A percentile compares a stretch with the other conserved stretches of the same genome.
phyloP scores from a whole-genome alignment of 306 rosid genomes.

The Quercus cerris region DNA sequence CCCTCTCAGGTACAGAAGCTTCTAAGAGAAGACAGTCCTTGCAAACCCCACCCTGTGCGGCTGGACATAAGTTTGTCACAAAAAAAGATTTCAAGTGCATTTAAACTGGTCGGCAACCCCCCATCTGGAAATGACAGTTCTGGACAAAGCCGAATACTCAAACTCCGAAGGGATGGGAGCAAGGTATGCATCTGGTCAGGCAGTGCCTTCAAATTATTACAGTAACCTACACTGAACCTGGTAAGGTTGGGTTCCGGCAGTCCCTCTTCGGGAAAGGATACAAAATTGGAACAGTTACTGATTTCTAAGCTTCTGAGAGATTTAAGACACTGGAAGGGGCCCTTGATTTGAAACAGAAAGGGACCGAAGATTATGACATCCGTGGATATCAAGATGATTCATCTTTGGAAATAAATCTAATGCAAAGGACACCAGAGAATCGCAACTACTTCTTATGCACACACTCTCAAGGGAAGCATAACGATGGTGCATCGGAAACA shows the following conservation, averaged over 20 bases:
- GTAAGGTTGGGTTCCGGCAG: constrained; percentile 7
- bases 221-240: neutral
- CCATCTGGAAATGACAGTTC: constrained; percentile 7
- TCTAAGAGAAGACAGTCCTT: neutral
- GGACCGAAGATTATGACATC: constrained; percentile 11
- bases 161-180: neutral
- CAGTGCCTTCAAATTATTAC: neutral
- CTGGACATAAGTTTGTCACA: neutral
- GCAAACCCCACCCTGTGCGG: neutral
- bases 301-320: neutral
- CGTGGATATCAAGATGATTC: accelerated
- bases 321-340: neutral
- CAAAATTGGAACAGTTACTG: neutral
- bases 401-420: constrained; percentile 21
- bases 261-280: constrained; percentile 20
- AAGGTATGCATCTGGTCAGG: constrained; percentile 17
- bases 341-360: neutral
- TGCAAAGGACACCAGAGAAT: constrained; percentile 1
- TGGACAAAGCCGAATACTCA: neutral
- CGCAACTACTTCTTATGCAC: neutral
- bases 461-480: neutral
- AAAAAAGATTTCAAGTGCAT: neutral
- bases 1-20: neutral
- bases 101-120: neutral
- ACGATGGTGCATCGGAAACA: neutral